Base-by-base conservation (phyloP, 768 basidiomycete species). In the Mycena galopus region DNA sequence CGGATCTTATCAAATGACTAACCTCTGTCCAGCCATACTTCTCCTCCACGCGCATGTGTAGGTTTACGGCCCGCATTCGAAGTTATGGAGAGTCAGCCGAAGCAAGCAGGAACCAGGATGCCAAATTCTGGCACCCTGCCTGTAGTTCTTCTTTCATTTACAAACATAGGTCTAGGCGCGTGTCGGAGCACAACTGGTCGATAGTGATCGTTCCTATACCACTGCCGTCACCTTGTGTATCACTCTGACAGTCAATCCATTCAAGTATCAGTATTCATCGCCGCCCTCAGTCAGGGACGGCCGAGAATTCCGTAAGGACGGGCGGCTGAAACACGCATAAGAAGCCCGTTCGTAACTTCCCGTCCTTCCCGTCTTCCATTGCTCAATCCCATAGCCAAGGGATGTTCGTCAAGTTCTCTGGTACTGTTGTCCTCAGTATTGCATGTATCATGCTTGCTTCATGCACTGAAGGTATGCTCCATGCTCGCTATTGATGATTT, bases 261-360 rank as follows among this genome's bases (percentile, higher is more conserved):
- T n/a, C n/a, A n/a, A n/a, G n/a, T 6, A 61, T 42, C 39, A 30
- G 59, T n/a, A 58, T 58, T 33, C 33, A 33, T n/a, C 14, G 2
- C 57, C 59, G 59, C 59, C 59, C 39, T 39, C 59, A 27, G 59
- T 44, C 59, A 61, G 59, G 39, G 59, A 44, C 59, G 23, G 47
- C 47, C 12, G 23, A 7, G 47, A 50, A 50, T 50, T n/a, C 47
- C 47, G 47, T n/a, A n/a, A 23, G 23, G 47, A 59, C 11, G 37
- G 39, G 59, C 59, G 39, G 59, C 23, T 30, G 29, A 16, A 61
- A 44, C 39, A 61, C 27, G 27, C 59, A 42, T 61, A 61, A 61
- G 29, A 61, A 44, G 59, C 59, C 59, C 39, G 39, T 44, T 29
- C 39, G 27, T 61, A 1, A 25, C 23, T 33, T 39, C n/a, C n/a